Conservation (phyloP, 1,284 basidiomycete genomes). For the Marasmius fiardii region DNA sequence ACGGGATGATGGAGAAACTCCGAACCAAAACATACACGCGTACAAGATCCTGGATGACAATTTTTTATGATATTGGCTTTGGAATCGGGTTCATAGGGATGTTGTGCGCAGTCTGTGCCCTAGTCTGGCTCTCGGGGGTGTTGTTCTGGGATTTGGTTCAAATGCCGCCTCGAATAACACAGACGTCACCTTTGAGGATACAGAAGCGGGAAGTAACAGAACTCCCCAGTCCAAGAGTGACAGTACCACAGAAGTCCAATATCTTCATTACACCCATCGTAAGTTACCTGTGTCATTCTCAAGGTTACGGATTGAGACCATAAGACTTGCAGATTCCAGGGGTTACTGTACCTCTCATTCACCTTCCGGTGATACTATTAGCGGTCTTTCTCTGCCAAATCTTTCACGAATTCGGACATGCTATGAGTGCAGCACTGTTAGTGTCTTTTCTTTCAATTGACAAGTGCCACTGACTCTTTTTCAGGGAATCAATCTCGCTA, state of each 20-base stretch:
- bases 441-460: not conserved
- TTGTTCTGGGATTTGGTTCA: not conserved
- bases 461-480: not conserved
- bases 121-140: not conserved
- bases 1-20: not conserved
- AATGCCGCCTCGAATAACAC: not conserved
- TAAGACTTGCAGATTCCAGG: not conserved
- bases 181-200: not conserved
- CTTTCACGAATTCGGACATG: conserved; percentile 1
- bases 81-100: not conserved
- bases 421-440: not conserved
- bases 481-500: not conserved
- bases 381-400: not conserved
- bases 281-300: not conserved
- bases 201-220: not conserved
- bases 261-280: not conserved
- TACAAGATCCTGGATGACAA: not conserved
- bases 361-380: not conserved
- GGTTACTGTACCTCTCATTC: not conserved
- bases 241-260: not conserved
- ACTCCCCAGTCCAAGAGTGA: not conserved
- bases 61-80: not conserved
- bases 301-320: not conserved
- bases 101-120: not conserved
- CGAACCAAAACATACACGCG: not conserved